Evolutionary conservation across 306 rosid species (phyloP), one percentile per base, ranked within the genome.

Genomic region (Cicer judaicum): DNA sequence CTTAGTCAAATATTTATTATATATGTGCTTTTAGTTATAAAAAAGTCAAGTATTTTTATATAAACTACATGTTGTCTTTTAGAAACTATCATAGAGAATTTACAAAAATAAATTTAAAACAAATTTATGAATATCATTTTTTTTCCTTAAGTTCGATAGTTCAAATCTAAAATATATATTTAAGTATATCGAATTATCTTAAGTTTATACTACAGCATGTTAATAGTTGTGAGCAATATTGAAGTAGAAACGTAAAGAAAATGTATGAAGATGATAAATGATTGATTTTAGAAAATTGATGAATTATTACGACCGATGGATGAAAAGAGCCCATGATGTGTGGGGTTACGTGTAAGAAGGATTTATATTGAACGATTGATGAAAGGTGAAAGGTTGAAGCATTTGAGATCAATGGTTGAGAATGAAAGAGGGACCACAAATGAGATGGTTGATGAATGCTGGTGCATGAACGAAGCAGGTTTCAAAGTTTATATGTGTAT

Each of bases 381-480:
- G 43, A 60, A 68, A 82, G 79, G 85, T 80, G 84, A 84, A 84
- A 50, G 75, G 10, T 24, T 16, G 60, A 65, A 55, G 69, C 46
- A 66, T 39, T 52, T 34, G 19, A 42, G 78, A 73, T 82, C 66
- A 59, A 86, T 13, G 92, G 87, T 48, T 14, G 78, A 78, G 8
- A 29, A 75, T 44, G 67, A 64, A 21, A 16, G 0, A 29, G 80
- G 88, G 84, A 68, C 90, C 87, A 77, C 78, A 52, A 14, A 24
- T 42, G 5, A 70, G 61, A 24, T 61, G 81, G 76, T 57, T 82
- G 84, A 83, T 82, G 84, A 83, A 81, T 53, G 79, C 66, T 66
- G 89, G 87, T 91, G 90, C 92, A 88, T 88, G 96, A 82, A 88
- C 86, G 18, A 16, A 16, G 0, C 84, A 57, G 70, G 53, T 66